Evolutionary conservation across 768 basidiomycete species (phyloP).

Genomic region (Pulveroboletus sp.): DNA sequence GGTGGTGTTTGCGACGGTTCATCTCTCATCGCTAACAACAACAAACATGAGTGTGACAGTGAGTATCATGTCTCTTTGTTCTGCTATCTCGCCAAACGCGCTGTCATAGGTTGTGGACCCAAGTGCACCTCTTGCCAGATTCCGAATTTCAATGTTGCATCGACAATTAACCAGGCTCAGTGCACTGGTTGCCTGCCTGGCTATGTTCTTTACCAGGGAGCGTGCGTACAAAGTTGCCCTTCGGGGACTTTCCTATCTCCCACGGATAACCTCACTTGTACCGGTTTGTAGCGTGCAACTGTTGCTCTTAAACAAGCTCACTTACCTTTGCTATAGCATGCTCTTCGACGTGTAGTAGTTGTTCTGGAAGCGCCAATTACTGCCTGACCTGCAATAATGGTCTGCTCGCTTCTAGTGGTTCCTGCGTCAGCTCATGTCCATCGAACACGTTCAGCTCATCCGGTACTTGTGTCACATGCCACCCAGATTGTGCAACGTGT

Average conservation of each 20-base stretch:
- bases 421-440: conserved; percentile 74
- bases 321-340: conserved; percentile 44
- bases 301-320: not conserved
- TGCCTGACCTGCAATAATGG: conserved; percentile 70
- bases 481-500: conserved; percentile 83
- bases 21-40: conserved; percentile 71
- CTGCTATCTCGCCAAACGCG: not conserved
- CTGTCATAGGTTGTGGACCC: conserved; percentile 65
- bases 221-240: conserved; percentile 69
- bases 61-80: conserved; percentile 6
- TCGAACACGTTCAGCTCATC: conserved; percentile 62
- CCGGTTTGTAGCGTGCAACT: conserved; percentile 42
- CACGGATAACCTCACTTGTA: conserved; percentile 69
- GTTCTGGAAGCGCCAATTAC: conserved; percentile 58
- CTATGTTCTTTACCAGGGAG: conserved; percentile 62
- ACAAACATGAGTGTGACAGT: conserved; percentile 83
- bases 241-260: conserved; percentile 67
- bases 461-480: conserved; percentile 68
- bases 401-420: conserved; percentile 64
- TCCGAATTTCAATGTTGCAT: conserved; percentile 62
- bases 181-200: conserved; percentile 81
- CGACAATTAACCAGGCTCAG: conserved; percentile 58
- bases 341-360: conserved; percentile 68
- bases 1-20: conserved; percentile 73
- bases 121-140: conserved; percentile 79